Base-by-base conservation (phyloP, 371 early-diverging fungal genomes). In the Capillidium rhysosporum region DNA sequence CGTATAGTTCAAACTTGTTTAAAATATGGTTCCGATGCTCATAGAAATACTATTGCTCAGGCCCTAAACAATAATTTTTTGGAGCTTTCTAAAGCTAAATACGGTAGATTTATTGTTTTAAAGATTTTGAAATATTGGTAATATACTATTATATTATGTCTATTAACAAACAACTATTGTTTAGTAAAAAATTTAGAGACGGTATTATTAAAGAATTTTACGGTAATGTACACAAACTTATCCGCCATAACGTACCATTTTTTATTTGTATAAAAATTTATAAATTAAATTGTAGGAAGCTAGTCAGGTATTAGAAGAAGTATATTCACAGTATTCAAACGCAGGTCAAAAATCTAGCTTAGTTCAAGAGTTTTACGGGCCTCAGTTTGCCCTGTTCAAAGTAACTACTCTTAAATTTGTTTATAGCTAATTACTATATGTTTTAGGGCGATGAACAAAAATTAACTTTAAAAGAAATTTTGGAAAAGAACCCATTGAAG, bases 351-450 rank as follows among this genome's bases (percentile, higher is more conserved):
- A 84, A 47, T 67, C 72, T 31, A 69, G 70, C 28, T 66, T 95
- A 60, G 71, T 89, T 49, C 79, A 86, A 46, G 94, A 95, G 69
- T 88, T 95, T 63, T 93, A 90, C 62, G 92, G 93, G 40, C 86
- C 84, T 16, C 90, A 91, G 63, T 90, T 82, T 72, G 75, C 83
- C 0, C 59, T 91, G 24, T 92, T 90, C 65, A 82, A 83, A 68
- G 68, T 62, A n/a, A 49, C 39, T 24, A 59, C 56, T 23, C 56
- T 7, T 12, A 34, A 12, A 4, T 12, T 34, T 34, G 30, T 48
- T 44, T 38, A 44, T 21, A 23, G 0, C 0, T 12, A 34, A 20
- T 44, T 38, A 10, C 24, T 30, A 29, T 12, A 0, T 7, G 48
- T 31, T 55, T 3, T 56, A 20, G 23, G 34, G 26, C 23, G 34